Base-by-base conservation (phyloP, 768 basidiomycete genomes). In the Pilatotrama ljubarskyi region DNA sequence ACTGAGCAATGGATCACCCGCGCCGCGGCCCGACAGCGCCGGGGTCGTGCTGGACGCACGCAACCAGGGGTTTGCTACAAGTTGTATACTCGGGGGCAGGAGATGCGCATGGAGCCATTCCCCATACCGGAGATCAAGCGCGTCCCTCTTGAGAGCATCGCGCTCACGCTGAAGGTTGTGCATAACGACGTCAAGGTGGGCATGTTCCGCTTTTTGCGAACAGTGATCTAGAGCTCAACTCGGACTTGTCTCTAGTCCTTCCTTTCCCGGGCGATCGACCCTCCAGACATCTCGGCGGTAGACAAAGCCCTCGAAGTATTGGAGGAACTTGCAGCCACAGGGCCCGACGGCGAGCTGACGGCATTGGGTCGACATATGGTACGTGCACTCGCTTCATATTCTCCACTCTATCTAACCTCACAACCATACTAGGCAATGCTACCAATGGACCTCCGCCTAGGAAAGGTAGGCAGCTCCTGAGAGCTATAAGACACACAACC, bases 41-140 rank as follows among this genome's bases (percentile, higher is more conserved):
- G 94, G 61, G 95, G 95, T 59, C 84, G 95, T 68, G 95, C 95
- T 1, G 95, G 95, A 22, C 84, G 95, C 55, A 95, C 90, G 2
- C 85, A 82, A 59, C 84, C 88, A 0, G 93, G 91, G 0, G 72
- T 84, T 55, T 97, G 94, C 73, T 97, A 89, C 75, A 97, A 94
- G 74, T 76, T 97, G 4, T 97, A 90, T 71, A 93, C 91, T 0
- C 79, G 83, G 49, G 82, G 80, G 67, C 86, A 87, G 60, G 90
- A 91, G 72, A 75, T 77, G 41, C 80, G 78, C 41, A 86, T 95
- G 88, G 76, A 74, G 1, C 72, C 78, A 9, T 94, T 89, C 72
- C 86, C 94, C 6, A 76, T 87, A 0, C 95, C 95, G 0, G 95
- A 98, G 73, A 96, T 98, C 47, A 78, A 90, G 37, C 82, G 95